phyloP scores from a whole-genome alignment of 257 asterid species.

The Lycium ferocissimum region DNA sequence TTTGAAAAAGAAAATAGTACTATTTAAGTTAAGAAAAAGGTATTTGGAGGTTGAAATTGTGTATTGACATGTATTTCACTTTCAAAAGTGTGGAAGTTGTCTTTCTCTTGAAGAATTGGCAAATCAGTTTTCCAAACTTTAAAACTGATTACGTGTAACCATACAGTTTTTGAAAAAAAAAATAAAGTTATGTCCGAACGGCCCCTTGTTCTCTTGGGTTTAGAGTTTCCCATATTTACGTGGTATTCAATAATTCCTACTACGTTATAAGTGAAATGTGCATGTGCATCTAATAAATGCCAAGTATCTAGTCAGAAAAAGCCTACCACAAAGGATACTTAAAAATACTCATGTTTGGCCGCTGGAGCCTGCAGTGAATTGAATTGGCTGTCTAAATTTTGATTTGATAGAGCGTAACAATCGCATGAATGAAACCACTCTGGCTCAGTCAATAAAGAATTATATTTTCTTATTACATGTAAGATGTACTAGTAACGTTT shows the following conservation, averaged over 20 bases:
- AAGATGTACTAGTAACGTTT: not conserved
- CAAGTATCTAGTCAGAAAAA: not conserved
- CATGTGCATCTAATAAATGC: constrained; percentile 42
- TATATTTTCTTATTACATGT: not conserved
- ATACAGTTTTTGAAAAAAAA: no score
- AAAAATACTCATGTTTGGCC: not conserved
- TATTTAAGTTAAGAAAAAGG: no score
- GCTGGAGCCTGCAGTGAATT: not conserved
- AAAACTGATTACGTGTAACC: no score
- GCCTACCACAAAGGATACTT: not conserved
- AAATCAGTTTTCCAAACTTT: no score
- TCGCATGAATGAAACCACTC: not conserved
- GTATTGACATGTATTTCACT: no score
- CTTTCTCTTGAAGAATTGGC: no score
- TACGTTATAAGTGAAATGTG: not conserved
- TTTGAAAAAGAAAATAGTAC: no score
- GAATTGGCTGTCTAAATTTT: not conserved
- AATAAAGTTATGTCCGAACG: no score
- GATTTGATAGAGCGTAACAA: not conserved
- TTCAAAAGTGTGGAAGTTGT: no score
- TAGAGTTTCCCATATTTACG: not conserved
- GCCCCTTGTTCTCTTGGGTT: not conserved
- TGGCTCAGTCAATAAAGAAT: not conserved
- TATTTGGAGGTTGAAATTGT: no score
- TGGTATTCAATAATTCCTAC: not conserved